Evolutionary conservation across 1,284 basidiomycete species (phyloP).

Genomic region (Papiliotrema nemorosa): DNA sequence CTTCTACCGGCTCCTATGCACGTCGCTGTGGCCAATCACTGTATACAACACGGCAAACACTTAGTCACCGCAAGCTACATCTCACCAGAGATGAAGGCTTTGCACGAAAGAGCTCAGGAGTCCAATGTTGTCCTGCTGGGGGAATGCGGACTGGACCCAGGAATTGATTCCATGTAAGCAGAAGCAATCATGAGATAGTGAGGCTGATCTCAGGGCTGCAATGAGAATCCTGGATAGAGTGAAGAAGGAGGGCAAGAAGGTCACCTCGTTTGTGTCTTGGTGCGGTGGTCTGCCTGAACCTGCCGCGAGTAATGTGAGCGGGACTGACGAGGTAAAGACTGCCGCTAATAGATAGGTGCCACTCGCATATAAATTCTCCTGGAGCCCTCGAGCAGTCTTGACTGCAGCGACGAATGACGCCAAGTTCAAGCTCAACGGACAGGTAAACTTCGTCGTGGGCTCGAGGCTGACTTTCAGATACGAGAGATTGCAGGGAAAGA

Average conservation of each 20-base stretch:
- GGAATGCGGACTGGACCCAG: slow-evolving; percentile 91
- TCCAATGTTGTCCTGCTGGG: slow-evolving; percentile 76
- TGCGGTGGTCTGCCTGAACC: slow-evolving; percentile 90
- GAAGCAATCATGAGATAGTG: background rate
- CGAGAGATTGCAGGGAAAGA: slow-evolving; percentile 57
- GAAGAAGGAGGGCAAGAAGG: slow-evolving; percentile 58
- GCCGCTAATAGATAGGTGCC: slow-evolving; percentile 53
- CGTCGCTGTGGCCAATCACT: slow-evolving; percentile 67
- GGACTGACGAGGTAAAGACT: background rate
- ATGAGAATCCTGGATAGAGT: slow-evolving; percentile 67
- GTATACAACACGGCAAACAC: slow-evolving; percentile 69
- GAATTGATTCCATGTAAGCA: slow-evolving; percentile 72
- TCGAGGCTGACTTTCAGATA: slow-evolving; percentile 44
- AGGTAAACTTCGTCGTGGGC: slow-evolving; percentile 50
- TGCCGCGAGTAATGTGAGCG: slow-evolving; percentile 55
- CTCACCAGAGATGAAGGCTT: slow-evolving; percentile 69
- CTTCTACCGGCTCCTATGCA: slow-evolving; percentile 78
- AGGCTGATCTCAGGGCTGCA: slow-evolving; percentile 61
- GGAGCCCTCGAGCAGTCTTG: slow-evolving; percentile 86
- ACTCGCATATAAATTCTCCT: slow-evolving; percentile 90
- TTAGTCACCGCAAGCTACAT: slow-evolving; percentile 92
- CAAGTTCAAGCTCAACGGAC: slow-evolving; percentile 60
- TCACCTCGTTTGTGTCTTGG: slow-evolving; percentile 83
- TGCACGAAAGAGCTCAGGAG: slow-evolving; percentile 67
- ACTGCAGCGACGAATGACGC: slow-evolving; percentile 77